Evolutionary conservation across 164 flowering plant genomes (phyloP).

Genomic region (Santalum album): DNA sequence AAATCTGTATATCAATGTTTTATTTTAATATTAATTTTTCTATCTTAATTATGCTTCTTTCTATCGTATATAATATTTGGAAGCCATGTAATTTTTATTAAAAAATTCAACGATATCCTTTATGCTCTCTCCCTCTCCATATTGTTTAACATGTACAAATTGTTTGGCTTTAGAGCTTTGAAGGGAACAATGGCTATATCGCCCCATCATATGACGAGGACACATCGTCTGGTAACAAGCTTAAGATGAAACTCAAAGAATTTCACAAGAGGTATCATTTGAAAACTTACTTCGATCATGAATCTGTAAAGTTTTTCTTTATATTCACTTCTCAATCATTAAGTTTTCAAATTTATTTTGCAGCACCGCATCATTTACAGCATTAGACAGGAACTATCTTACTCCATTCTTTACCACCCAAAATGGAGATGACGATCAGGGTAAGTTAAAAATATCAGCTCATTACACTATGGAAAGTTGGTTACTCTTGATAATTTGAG

Average conservation of each 20-base stretch:
- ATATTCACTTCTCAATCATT: not conserved
- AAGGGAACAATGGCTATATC: conserved; percentile 49
- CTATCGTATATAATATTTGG: no score
- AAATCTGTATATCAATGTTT: no score
- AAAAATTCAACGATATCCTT: no score
- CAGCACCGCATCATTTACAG: conserved; percentile 85
- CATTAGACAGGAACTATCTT: conserved; percentile 80
- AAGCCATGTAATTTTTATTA: no score
- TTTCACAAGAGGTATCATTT: conserved; percentile 62
- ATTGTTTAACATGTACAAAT: not conserved
- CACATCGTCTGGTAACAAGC: conserved; percentile 56
- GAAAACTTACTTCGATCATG: not conserved
- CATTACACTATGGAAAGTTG: not conserved
- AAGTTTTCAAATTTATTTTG: conserved; percentile 17
- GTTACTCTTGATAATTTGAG: not conserved
- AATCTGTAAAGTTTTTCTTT: not conserved
- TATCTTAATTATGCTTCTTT: no score
- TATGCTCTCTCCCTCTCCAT: no score
- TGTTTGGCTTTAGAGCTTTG: conserved; percentile 40
- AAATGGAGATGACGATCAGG: conserved; percentile 31
- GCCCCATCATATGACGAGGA: conserved; percentile 73
- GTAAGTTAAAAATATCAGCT: conserved; percentile 17
- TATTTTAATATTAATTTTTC: no score
- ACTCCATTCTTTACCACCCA: conserved; percentile 96
- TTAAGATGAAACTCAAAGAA: conserved; percentile 90